Percentiles rank a stretch among this genome's conserved stretches.
Evolutionary conservation across 257 asterid genomes (phyloP).

Genomic region (Solanum pinnatisectum): DNA sequence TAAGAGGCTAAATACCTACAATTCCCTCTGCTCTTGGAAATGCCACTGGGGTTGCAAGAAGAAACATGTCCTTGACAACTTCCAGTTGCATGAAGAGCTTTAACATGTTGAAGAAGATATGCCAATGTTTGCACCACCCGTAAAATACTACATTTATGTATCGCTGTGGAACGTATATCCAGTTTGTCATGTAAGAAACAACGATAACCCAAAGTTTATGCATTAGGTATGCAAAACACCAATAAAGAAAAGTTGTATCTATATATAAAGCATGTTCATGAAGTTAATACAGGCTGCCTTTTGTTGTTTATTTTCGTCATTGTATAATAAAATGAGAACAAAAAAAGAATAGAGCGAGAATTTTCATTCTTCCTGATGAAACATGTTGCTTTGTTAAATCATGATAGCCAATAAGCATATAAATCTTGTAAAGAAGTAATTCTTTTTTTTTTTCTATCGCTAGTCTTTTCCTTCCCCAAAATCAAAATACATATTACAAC

Average conservation of each 20-base stretch:
- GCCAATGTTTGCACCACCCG: neutral
- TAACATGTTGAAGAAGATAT: conserved; percentile 3
- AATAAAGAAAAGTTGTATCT: neutral
- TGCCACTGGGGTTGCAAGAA: conserved; percentile 87
- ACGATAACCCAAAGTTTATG: neutral
- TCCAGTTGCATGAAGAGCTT: conserved; percentile 43
- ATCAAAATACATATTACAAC: neutral
- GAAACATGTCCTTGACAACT: conserved; percentile 32
- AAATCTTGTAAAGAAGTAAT: no score
- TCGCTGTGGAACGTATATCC: neutral
- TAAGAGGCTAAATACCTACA: conserved; percentile 43
- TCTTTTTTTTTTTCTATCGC: neutral
- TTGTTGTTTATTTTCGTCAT: neutral
- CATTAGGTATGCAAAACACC: neutral
- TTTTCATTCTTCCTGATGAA: neutral
- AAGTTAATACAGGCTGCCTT: neutral
- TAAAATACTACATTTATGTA: neutral
- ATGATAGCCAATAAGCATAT: neutral
- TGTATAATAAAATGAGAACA: neutral
- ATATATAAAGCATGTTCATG: neutral
- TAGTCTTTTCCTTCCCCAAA: neutral
- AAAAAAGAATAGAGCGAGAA: neutral
- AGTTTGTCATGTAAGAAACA: neutral
- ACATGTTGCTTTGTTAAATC: neutral
- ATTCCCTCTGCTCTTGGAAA: conserved; percentile 58